Percentiles rank a stretch among this genome's conserved stretches.
Evolutionary conservation across 305 asterid genomes (phyloP).

Genomic region (Solanum aculeatissimum): DNA sequence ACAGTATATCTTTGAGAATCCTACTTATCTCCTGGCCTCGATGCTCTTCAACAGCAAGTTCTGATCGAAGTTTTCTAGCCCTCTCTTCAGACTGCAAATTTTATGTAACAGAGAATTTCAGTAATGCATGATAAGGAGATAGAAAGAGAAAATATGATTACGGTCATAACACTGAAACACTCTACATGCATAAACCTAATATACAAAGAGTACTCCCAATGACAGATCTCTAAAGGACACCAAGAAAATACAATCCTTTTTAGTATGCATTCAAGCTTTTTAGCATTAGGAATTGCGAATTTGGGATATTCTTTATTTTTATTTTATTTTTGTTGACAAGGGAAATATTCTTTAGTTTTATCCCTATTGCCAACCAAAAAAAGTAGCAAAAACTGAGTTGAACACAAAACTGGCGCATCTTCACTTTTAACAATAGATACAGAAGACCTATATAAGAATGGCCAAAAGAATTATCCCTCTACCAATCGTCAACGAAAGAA

Average conservation of each 20-base stretch:
- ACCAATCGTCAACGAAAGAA: neutral
- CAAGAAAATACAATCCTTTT: neutral
- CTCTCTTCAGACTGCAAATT: constrained; percentile 77
- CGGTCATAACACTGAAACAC: neutral
- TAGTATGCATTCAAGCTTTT: neutral
- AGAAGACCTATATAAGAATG: neutral
- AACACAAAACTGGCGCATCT: neutral
- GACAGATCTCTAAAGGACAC: neutral
- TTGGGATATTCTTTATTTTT: neutral
- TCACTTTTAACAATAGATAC: neutral
- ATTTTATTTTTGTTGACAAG: neutral
- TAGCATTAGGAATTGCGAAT: neutral
- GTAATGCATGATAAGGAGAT: neutral
- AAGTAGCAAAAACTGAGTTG: neutral
- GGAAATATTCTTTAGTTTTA: neutral
- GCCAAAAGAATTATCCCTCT: neutral
- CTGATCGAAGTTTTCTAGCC: constrained; percentile 71
- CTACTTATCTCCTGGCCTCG: constrained; percentile 68
- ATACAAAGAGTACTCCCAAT: neutral
- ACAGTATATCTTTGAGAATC: constrained; percentile 61
- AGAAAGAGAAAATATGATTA: neutral
- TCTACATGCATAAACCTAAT: neutral
- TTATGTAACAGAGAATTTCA: neutral
- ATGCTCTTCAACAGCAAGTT: constrained; percentile 79
- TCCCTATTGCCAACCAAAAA: neutral